A percentile compares a stretch with the other conserved stretches of the same genome.
Conservation (phyloP, 2,329 filamentous ascomycete species). For the Coniochaeta ligniaria region DNA sequence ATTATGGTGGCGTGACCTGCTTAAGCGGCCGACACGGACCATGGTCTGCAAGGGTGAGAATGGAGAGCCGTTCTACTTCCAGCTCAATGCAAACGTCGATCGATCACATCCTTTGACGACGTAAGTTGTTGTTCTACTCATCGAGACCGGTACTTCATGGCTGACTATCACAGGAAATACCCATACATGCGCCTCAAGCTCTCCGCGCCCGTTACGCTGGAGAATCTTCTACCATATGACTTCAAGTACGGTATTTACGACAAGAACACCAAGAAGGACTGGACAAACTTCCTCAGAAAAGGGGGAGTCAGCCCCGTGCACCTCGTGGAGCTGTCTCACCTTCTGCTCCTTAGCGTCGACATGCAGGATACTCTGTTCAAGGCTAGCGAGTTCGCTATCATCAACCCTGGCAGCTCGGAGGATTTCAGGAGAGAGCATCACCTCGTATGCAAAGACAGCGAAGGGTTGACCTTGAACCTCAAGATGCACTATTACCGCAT, state of each 20-base stretch:
- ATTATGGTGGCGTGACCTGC: slow-evolving; percentile 86
- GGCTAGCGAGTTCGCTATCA: slow-evolving; percentile 92
- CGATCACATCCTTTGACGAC: slow-evolving; percentile 73
- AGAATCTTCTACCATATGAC: slow-evolving; percentile 92
- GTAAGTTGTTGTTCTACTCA: slow-evolving; percentile 30
- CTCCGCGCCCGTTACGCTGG: slow-evolving; percentile 85
- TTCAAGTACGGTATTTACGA: slow-evolving; percentile 99
- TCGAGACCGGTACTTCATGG: not conserved
- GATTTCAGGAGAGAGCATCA: slow-evolving; percentile 82
- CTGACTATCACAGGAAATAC: slow-evolving; percentile 56
- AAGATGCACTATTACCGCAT: slow-evolving; percentile 87
- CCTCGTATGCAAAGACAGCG: slow-evolving; percentile 76
- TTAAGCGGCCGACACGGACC: slow-evolving; percentile 77
- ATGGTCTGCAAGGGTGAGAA: slow-evolving; percentile 83
- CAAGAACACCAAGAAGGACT: slow-evolving; percentile 97
- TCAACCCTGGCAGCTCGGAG: slow-evolving; percentile 81
- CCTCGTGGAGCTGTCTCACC: slow-evolving; percentile 90
- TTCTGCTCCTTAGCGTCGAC: slow-evolving; percentile 86
- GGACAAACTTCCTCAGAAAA: slow-evolving; percentile 96
- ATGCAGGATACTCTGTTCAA: slow-evolving; percentile 96
- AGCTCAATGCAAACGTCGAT: slow-evolving; percentile 82
- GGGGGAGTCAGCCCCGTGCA: slow-evolving; percentile 96
- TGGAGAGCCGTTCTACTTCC: slow-evolving; percentile 92
- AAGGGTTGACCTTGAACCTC: slow-evolving; percentile 70
- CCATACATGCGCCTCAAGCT: slow-evolving; percentile 92